A percentile compares a stretch with the other conserved stretches of the same genome.
Evolutionary conservation across 768 basidiomycete genomes (phyloP).

Genomic region (Russula emetica): DNA sequence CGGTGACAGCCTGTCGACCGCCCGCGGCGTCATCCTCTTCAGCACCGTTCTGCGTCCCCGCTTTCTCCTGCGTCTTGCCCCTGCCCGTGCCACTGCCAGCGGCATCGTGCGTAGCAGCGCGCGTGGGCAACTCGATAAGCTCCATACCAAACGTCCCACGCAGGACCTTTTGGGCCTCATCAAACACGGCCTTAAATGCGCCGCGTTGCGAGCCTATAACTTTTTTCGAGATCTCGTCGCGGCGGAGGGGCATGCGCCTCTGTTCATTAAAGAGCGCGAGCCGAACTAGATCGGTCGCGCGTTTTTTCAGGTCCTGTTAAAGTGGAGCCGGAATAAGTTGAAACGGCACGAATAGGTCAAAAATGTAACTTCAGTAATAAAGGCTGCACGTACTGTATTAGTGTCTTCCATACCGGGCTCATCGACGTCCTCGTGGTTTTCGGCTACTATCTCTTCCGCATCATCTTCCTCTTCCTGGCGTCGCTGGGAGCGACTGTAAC

Average conservation of each 20-base stretch:
- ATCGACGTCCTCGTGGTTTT: conserved; percentile 35
- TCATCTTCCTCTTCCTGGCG: conserved; percentile 35
- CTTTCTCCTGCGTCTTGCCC: conserved; percentile 41
- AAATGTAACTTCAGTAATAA: neutral
- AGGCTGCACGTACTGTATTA: neutral
- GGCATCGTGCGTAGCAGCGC: conserved; percentile 51
- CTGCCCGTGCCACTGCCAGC: conserved; percentile 35
- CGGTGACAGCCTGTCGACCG: conserved; percentile 35
- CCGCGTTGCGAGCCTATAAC: conserved; percentile 49
- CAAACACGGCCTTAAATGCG: conserved; percentile 62
- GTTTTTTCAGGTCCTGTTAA: conserved; percentile 57
- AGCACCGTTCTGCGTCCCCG: conserved; percentile 14
- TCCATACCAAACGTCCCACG: conserved; percentile 75
- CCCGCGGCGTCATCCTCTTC: neutral
- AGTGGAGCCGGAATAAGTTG: neutral
- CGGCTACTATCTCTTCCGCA: conserved; percentile 36
- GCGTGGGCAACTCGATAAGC: conserved; percentile 68
- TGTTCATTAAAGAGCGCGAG: conserved; percentile 80
- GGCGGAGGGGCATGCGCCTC: conserved; percentile 56
- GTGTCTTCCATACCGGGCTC: conserved; percentile 32
- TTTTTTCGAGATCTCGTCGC: conserved; percentile 88
- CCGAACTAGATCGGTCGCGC: conserved; percentile 69
- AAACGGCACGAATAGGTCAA: no score
- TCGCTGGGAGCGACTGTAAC: conserved; percentile 15
- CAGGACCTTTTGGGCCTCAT: conserved; percentile 59